A percentile compares a stretch with the other conserved stretches of the same genome.
These are phyloP conservation scores for Chytridium lagenaria DNA, from an alignment of 371 early-diverging fungal genomes.

Conservation along the genomic window DNA sequence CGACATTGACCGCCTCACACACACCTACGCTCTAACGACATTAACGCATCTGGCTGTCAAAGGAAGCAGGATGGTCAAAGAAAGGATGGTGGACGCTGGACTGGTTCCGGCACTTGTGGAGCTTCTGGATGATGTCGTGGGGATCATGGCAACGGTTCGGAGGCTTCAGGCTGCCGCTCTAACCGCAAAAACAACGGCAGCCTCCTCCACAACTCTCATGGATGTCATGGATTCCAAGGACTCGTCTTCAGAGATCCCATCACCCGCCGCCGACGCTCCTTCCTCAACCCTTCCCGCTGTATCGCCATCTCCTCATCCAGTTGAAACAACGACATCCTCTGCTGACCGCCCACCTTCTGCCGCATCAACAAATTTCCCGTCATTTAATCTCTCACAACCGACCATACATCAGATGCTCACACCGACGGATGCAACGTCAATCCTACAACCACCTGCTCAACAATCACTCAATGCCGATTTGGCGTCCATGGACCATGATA, in stretches of 20 bases:
- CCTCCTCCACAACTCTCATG: slow-evolving; percentile 1
- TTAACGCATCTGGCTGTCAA: slow-evolving; percentile 87
- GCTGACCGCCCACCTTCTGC: neutral
- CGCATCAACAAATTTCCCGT: neutral
- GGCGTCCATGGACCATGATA: neutral
- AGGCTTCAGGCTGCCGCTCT: slow-evolving; percentile 7
- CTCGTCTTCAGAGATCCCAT: neutral
- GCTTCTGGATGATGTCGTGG: slow-evolving; percentile 66
- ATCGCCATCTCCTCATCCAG: neutral
- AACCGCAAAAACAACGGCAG: neutral
- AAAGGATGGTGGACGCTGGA: slow-evolving; percentile 84
- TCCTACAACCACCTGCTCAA: neutral
- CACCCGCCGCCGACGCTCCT: neutral
- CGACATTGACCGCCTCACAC: slow-evolving; percentile 67
- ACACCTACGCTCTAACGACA: slow-evolving; percentile 74
- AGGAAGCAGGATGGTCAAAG: slow-evolving; percentile 80
- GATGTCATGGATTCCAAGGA: neutral
- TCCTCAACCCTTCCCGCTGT: neutral
- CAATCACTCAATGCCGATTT: too few relatives aligned
- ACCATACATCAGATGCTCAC: slow-evolving; percentile 7
- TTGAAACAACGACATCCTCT: neutral
- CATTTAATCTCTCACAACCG: neutral
- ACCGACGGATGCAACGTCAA: neutral
- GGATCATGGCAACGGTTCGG: slow-evolving; percentile 31
- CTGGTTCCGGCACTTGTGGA: slow-evolving; percentile 79